A percentile compares a stretch with the other conserved stretches of the same genome.
phyloP scores from a whole-genome alignment of 169 alveolate genomes.

The Theileria parva region DNA sequence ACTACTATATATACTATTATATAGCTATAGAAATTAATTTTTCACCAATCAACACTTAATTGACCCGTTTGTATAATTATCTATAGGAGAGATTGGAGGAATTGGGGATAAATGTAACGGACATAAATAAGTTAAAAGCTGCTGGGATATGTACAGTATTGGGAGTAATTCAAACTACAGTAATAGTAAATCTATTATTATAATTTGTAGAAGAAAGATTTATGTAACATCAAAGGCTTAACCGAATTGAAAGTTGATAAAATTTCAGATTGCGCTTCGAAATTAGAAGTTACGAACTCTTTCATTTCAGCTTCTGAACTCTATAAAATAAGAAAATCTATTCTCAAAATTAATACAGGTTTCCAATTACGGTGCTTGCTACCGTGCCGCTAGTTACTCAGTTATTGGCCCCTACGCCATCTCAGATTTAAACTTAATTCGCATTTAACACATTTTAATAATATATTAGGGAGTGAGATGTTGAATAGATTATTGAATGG shows the following conservation, averaged over 20 bases:
- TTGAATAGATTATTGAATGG: slow-evolving; percentile 92
- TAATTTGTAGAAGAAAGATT: slow-evolving; percentile 33
- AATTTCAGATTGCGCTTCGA: slow-evolving; percentile 86
- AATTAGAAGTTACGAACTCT: slow-evolving; percentile 60
- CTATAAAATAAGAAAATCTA: slow-evolving; percentile 39
- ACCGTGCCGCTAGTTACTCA: background rate
- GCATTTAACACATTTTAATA: background rate
- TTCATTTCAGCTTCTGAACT: slow-evolving; percentile 60
- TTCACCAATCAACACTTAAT: too few relatives aligned
- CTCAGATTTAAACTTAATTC: too few relatives aligned
- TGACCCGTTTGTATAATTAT: too few relatives aligned
- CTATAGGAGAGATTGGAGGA: slow-evolving; percentile 82
- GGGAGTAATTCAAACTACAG: slow-evolving; percentile 84
- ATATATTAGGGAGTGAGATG: slow-evolving; percentile 81
- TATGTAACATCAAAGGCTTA: slow-evolving; percentile 88
- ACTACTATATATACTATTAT: background rate
- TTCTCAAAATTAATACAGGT: slow-evolving; percentile 59
- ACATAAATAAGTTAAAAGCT: slow-evolving; percentile 86
- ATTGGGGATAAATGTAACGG: slow-evolving; percentile 89
- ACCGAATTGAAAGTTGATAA: slow-evolving; percentile 93
- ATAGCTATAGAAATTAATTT: too few relatives aligned
- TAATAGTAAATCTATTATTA: background rate
- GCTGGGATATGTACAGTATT: slow-evolving; percentile 90
- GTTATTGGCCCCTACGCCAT: too few relatives aligned
- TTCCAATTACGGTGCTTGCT: background rate